Evolutionary conservation across 768 basidiomycete genomes (phyloP), one percentile per base, ranked within the genome.

Genomic region (Bullera alba): DNA sequence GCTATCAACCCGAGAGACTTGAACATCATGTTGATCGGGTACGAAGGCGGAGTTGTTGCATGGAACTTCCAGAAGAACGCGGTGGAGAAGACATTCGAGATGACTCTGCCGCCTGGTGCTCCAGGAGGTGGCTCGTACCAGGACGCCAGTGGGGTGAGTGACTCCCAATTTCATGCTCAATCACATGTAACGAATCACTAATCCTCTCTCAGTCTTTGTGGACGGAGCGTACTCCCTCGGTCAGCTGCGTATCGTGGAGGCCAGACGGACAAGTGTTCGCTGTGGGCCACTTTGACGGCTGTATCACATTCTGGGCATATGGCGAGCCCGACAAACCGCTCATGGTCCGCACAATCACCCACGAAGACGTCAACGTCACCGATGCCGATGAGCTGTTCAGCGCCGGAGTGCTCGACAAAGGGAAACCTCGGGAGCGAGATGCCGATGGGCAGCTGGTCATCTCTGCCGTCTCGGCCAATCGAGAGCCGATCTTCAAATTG

Each of bases 401-500:
- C 28, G 59, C 73, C 17, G 73, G 73, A 4, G 69, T 61, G 1
- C 58, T 74, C n/a, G 62, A 69, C 29, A 59, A 44, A 37, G n/a
- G n/a, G n/a, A n/a, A n/a, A n/a, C n/a, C n/a, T n/a, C 61, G 61
- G 46, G 46, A 48, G 17, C 30, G 58, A 19, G 46, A 23, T 2
- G 51, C 39, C 23, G 49, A 56, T 43, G 55, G 30, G 36, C 52
- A 41, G 44, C 44, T 21, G 28, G 32, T 22, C 23, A 46, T 37
- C n/a, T 50, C 58, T 22, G 64, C 61, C 3, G 50, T 58, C 12
- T 51, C 28, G 42, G 61, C 61, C 7, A 62, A 72, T 19, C 66
- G 83, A 58, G 88, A 91, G 61, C 86, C 90, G 3, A 80, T 95
- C 28, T 89, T 86, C 77, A 90, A 86, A 66, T 75, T 92, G 4